Evolutionary conservation across 2,329 filamentous ascomycete genomes (phyloP).

Genomic region (Claviceps purpurea): DNA sequence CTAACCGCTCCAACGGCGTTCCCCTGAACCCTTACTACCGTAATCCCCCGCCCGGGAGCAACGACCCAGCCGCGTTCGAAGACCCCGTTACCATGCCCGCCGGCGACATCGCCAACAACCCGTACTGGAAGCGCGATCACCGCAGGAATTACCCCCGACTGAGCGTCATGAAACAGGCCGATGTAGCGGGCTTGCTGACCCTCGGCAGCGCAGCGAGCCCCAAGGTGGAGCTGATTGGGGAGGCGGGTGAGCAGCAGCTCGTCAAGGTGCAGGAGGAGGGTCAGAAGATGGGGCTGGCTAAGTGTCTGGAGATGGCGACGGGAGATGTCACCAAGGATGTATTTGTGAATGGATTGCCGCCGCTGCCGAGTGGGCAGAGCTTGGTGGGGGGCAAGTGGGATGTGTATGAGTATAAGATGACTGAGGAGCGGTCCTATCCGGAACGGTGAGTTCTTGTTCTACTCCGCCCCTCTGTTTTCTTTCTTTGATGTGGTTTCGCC

Average conservation of each 20-base stretch:
- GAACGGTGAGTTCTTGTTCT: slow-evolving; percentile 40
- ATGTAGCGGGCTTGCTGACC: slow-evolving; percentile 72
- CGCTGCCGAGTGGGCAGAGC: slow-evolving; percentile 63
- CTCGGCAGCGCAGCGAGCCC: slow-evolving; percentile 72
- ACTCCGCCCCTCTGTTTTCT: slow-evolving; percentile 1
- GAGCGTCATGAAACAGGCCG: slow-evolving; percentile 68
- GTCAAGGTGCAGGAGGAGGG: slow-evolving; percentile 65
- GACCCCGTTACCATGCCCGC: slow-evolving; percentile 45
- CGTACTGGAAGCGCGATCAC: slow-evolving; percentile 75
- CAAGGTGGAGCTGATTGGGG: slow-evolving; percentile 68
- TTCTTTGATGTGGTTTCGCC: background rate
- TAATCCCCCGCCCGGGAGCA: slow-evolving; percentile 49
- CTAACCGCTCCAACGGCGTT: slow-evolving; percentile 79
- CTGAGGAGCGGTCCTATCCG: slow-evolving; percentile 52
- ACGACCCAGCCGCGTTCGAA: slow-evolving; percentile 24
- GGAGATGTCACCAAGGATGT: slow-evolving; percentile 45
- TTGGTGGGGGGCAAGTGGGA: slow-evolving; percentile 40
- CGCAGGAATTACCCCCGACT: slow-evolving; percentile 71
- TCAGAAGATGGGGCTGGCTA: slow-evolving; percentile 52
- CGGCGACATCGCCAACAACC: slow-evolving; percentile 29
- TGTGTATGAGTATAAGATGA: slow-evolving; percentile 55
- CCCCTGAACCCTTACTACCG: slow-evolving; percentile 90
- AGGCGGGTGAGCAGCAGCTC: slow-evolving; percentile 46
- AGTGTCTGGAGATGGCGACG: slow-evolving; percentile 48
- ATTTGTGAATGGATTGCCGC: slow-evolving; percentile 68